Percentiles rank a stretch among this genome's conserved stretches.
phyloP scores from a whole-genome alignment of 2,329 filamentous ascomycete species.

The Talaromyces verruculosus region DNA sequence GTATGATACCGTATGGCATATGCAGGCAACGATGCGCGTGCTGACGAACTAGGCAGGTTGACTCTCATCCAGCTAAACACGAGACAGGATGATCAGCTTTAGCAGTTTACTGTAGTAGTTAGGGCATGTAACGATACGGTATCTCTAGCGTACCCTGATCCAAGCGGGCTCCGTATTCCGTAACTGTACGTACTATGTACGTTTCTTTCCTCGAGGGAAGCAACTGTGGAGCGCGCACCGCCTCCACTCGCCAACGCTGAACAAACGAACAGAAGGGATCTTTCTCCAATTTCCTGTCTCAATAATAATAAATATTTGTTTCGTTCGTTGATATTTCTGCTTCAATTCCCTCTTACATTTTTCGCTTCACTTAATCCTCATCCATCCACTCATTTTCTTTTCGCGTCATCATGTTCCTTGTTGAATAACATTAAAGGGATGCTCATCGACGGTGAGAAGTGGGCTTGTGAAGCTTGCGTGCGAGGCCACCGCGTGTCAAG shows the following conservation, averaged over 20 bases:
- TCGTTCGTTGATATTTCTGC: background rate
- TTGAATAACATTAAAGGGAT: slow-evolving; percentile 49
- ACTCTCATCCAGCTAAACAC: background rate
- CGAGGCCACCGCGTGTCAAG: slow-evolving; percentile 98
- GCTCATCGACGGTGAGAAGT: slow-evolving; percentile 95
- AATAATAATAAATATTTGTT: background rate
- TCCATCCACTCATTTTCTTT: background rate
- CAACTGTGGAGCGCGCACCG: slow-evolving; percentile 7
- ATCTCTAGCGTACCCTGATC: background rate
- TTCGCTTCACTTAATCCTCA: slow-evolving; percentile 37
- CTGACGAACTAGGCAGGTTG: background rate
- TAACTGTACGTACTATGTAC: background rate
- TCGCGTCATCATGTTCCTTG: slow-evolving; percentile 18
- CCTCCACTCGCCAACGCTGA: background rate
- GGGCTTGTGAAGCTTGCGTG: slow-evolving; percentile 95
- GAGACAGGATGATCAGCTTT: background rate
- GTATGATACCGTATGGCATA: background rate
- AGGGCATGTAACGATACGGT: background rate
- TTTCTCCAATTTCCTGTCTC: background rate
- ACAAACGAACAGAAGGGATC: background rate
- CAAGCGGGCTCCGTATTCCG: background rate
- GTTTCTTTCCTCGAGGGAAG: background rate
- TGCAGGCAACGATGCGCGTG: background rate
- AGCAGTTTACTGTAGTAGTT: background rate
- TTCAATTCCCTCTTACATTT: slow-evolving; percentile 57